Percentiles rank a stretch among this genome's conserved stretches.
phyloP scores from a whole-genome alignment of 495 filamentous ascomycete genomes.

The Penicillium crystallinum region DNA sequence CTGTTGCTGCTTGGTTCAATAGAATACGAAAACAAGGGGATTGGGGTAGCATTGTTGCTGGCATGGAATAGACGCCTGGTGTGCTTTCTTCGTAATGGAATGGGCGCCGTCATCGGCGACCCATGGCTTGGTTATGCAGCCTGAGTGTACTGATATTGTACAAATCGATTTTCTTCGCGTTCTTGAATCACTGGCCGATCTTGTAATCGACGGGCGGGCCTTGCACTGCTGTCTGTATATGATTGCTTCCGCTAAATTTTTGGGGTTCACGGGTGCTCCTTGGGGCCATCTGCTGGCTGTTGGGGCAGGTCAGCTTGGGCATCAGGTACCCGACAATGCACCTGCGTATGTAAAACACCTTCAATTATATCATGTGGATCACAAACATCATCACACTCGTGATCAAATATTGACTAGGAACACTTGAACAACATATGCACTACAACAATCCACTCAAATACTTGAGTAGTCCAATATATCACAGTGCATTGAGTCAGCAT shows the following conservation, averaged over 20 bases:
- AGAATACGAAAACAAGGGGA: slow-evolving; percentile 19
- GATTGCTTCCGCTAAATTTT: not conserved
- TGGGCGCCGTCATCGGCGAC: slow-evolving; percentile 14
- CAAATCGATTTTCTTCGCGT: slow-evolving; percentile 38
- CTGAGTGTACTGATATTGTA: slow-evolving; percentile 48
- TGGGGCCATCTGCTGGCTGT: not conserved
- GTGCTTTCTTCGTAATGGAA: slow-evolving; percentile 21
- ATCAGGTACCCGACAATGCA: not conserved
- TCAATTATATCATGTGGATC: not conserved
- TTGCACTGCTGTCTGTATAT: not conserved
- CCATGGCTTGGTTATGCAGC: slow-evolving; percentile 19
- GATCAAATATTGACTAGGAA: not conserved
- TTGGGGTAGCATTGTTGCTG: slow-evolving; percentile 21
- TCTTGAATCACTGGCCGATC: not conserved
- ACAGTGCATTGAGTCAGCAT: not conserved
- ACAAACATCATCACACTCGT: not conserved
- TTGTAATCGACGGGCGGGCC: not conserved
- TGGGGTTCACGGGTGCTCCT: not conserved
- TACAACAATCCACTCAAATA: not conserved
- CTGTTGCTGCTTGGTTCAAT: slow-evolving; percentile 8
- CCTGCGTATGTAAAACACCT: not conserved
- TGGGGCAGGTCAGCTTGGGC: not conserved
- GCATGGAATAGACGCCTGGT: slow-evolving; percentile 27
- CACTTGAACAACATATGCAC: not conserved
- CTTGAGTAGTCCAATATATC: not conserved